phyloP scores from a whole-genome alignment of 352 stramenopile genomes.

The Globisporangium nagaii region DNA sequence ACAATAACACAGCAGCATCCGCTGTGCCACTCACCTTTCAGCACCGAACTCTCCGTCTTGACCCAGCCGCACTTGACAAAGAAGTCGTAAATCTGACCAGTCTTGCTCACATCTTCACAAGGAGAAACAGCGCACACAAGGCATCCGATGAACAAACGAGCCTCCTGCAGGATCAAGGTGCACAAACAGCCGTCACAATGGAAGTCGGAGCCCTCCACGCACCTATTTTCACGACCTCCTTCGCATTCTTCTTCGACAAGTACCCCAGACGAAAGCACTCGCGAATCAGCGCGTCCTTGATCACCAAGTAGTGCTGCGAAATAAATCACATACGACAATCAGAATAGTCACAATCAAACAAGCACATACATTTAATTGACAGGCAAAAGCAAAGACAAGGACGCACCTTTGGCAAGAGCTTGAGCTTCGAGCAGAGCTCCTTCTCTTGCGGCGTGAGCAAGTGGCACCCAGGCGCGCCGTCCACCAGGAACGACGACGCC shows the following conservation, averaged over 20 bases:
- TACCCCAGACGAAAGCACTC: conserved; percentile 78
- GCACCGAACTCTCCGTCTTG: conserved; percentile 43
- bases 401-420: conserved; percentile 84
- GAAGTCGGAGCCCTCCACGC: conserved; percentile 10
- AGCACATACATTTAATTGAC: background rate
- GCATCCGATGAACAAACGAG: too few species aligned
- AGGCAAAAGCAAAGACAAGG: background rate
- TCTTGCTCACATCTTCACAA: conserved; percentile 74
- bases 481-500: conserved; percentile 62
- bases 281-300: conserved; percentile 93
- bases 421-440: conserved; percentile 85
- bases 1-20: too few species aligned
- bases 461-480: conserved; percentile 78
- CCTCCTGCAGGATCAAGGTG: too few species aligned
- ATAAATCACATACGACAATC: conserved; percentile 1
- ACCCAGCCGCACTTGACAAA: conserved; percentile 89
- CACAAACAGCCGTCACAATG: too few species aligned
- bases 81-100: conserved; percentile 86
- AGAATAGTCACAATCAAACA: background rate
- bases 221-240: conserved; percentile 91
- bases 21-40: conserved; percentile 52
- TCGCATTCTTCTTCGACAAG: conserved; percentile 67
- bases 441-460: conserved; percentile 90
- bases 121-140: conserved; percentile 17
- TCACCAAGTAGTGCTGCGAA: conserved; percentile 89